Conservation (phyloP, 768 basidiomycete species). For the Tricholoma hemisulphureum region DNA sequence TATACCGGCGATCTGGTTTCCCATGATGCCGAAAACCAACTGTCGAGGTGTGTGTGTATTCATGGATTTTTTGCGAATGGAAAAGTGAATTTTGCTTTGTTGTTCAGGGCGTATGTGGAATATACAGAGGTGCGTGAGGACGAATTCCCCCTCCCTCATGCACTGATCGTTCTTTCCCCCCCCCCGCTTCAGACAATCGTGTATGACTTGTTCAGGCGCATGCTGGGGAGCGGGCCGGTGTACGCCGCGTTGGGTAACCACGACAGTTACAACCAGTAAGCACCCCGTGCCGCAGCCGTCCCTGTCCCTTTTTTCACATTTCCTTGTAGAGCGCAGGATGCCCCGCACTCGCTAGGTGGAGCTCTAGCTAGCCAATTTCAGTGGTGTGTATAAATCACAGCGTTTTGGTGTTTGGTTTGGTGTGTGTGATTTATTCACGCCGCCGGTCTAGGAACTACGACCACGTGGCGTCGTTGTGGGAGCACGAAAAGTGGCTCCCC, state of each 20-base stretch:
- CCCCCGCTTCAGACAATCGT: conserved; percentile 54
- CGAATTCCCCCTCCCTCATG: no score
- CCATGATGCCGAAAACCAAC: conserved; percentile 66
- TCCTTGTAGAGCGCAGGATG: conserved; percentile 51
- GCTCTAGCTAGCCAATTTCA: conserved; percentile 57
- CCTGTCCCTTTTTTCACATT: neutral
- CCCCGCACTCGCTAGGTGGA: conserved; percentile 56
- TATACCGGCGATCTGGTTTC: conserved; percentile 76
- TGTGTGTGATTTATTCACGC: conserved; percentile 20
- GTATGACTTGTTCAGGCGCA: conserved; percentile 63
- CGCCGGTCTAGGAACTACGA: conserved; percentile 64
- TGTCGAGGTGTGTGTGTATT: conserved; percentile 56
- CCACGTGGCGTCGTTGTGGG: conserved; percentile 69
- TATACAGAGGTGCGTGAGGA: conserved; percentile 55
- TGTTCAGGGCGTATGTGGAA: conserved; percentile 50
- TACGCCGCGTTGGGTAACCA: conserved; percentile 79
- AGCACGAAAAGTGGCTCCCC: conserved; percentile 68
- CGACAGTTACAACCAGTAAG: conserved; percentile 67
- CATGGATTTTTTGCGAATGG: no score
- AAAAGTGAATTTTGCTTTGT: no score
- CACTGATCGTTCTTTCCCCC: neutral
- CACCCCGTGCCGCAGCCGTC: neutral
- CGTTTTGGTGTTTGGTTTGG: no score
- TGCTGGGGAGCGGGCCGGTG: conserved; percentile 65
- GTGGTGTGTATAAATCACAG: no score